These are phyloP conservation scores for Kregervanrija pseudodelftensis DNA, from an alignment of 805 yeast genomes.

Conservation along the genomic window DNA sequence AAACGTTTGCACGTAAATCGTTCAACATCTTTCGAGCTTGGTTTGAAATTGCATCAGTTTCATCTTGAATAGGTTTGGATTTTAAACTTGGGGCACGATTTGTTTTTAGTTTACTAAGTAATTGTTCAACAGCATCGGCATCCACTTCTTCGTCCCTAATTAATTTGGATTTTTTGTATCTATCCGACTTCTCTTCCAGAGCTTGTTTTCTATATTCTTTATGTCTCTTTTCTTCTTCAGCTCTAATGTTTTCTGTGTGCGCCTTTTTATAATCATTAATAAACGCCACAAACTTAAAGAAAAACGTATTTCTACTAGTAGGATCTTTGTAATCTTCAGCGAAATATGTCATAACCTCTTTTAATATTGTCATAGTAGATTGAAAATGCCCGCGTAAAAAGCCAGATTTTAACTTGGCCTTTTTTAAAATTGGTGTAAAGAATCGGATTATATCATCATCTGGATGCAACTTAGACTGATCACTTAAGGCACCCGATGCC, in stretches of 20 bases:
- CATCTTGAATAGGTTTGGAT: background rate
- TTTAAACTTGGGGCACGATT: too few relatives aligned
- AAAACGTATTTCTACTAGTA: conserved; percentile 50
- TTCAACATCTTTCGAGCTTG: conserved; percentile 20
- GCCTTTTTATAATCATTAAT: conserved; percentile 55
- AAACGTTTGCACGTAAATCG: conserved; percentile 2
- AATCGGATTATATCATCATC: conserved; percentile 51
- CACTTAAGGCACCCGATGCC: conserved; percentile 59
- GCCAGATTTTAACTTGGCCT: conserved; percentile 36
- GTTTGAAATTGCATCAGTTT: conserved; percentile 11
- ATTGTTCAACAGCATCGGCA: conserved; percentile 16
- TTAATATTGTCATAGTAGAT: conserved; percentile 44
- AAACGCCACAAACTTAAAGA: conserved; percentile 55
- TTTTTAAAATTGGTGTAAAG: conserved; percentile 32
- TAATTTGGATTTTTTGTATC: conserved; percentile 1
- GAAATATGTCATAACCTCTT: conserved; percentile 56
- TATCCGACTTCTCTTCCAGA: conserved; percentile 29
- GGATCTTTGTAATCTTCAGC: conserved; percentile 60
- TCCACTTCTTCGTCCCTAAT: conserved; percentile 1
- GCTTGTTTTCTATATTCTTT: conserved; percentile 58
- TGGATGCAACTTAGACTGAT: conserved; percentile 57
- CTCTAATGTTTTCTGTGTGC: conserved; percentile 54
- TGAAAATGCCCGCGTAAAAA: conserved; percentile 43
- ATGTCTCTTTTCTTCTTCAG: conserved; percentile 61
- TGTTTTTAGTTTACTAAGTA: conserved; percentile 14